Percentiles rank a stretch among this genome's conserved stretches.
These are phyloP conservation scores for Sequoia sempervirens DNA, from an alignment of 75 land plant species.

Conservation along the genomic window DNA sequence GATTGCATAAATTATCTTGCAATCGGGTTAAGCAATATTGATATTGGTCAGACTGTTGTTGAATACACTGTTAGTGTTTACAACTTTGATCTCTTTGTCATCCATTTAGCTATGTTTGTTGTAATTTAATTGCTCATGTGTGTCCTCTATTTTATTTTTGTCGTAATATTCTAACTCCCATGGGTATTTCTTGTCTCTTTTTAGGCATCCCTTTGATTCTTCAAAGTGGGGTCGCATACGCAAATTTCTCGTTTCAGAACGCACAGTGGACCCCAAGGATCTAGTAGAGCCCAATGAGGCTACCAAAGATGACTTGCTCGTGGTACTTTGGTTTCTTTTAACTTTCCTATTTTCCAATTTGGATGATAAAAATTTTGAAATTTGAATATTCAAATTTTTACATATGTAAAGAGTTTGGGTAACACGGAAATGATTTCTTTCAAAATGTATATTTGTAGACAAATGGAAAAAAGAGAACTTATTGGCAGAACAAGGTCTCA, in stretches of 20 bases:
- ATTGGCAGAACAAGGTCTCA: background rate
- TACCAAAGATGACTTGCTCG: slow-evolving; percentile 79
- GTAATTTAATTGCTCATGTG: background rate
- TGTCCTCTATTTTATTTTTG: background rate
- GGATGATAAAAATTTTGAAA: background rate
- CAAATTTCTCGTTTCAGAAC: slow-evolving; percentile 50
- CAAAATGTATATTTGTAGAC: background rate
- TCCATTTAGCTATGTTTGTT: background rate
- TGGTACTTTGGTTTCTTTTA: slow-evolving; percentile 46
- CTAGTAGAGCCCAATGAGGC: slow-evolving; percentile 90
- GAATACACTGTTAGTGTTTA: background rate
- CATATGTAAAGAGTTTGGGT: background rate
- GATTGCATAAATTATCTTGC: background rate
- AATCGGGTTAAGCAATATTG: background rate
- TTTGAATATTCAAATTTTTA: background rate
- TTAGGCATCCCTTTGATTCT: slow-evolving; percentile 97
- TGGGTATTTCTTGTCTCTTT: slow-evolving; percentile 3
- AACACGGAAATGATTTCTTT: background rate
- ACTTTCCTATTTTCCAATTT: background rate
- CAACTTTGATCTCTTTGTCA: background rate
- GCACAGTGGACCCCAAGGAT: slow-evolving; percentile 36
- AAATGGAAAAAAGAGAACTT: background rate
- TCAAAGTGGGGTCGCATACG: slow-evolving; percentile 89
- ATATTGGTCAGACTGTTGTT: background rate
- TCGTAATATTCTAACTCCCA: background rate